Evolutionary conservation across 108 stramenopile species (phyloP).

Genomic region (Cylindrotheca fusiformis): DNA sequence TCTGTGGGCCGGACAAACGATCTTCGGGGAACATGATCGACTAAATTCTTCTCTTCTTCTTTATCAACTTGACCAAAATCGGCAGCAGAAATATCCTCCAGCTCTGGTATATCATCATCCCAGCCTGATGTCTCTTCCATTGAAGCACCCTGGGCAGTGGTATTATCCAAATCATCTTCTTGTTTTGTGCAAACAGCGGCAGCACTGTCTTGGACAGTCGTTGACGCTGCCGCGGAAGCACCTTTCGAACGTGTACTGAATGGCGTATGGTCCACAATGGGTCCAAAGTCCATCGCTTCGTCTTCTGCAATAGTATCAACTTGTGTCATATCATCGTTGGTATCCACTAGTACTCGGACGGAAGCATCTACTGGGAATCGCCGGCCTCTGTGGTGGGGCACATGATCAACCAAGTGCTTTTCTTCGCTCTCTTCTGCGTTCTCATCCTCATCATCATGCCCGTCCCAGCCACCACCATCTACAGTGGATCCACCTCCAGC

Average conservation of each 20-base stretch:
- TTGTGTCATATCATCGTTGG: slow-evolving; percentile 17
- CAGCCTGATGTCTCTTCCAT: slow-evolving; percentile 13
- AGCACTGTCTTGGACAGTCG: not conserved
- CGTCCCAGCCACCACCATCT: slow-evolving; percentile 9
- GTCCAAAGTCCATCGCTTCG: slow-evolving; percentile 21
- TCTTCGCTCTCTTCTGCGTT: slow-evolving; percentile 4
- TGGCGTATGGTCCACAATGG: slow-evolving; percentile 46
- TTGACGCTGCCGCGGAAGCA: slow-evolving; percentile 27
- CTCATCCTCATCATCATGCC: not conserved
- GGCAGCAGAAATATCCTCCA: slow-evolving; percentile 18
- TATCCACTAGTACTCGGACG: slow-evolving; percentile 24
- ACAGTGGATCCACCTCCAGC: not conserved
- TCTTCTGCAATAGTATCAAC: slow-evolving; percentile 27
- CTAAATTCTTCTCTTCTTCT: slow-evolving; percentile 16
- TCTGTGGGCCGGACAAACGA: slow-evolving; percentile 5
- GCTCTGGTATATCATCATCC: slow-evolving; percentile 19
- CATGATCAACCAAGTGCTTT: slow-evolving; percentile 29
- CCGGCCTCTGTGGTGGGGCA: slow-evolving; percentile 3
- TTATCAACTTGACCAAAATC: not conserved
- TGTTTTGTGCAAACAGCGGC: not conserved
- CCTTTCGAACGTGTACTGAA: slow-evolving; percentile 6
- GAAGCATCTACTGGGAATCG: slow-evolving; percentile 16
- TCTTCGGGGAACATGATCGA: slow-evolving; percentile 24
- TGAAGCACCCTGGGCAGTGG: slow-evolving; percentile 7
- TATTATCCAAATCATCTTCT: slow-evolving; percentile 24